A percentile compares a stretch with the other conserved stretches of the same genome.
These are phyloP conservation scores for Lodderomyces metapsilosis DNA, from an alignment of 1,139 yeast species.

Conservation along the genomic window DNA sequence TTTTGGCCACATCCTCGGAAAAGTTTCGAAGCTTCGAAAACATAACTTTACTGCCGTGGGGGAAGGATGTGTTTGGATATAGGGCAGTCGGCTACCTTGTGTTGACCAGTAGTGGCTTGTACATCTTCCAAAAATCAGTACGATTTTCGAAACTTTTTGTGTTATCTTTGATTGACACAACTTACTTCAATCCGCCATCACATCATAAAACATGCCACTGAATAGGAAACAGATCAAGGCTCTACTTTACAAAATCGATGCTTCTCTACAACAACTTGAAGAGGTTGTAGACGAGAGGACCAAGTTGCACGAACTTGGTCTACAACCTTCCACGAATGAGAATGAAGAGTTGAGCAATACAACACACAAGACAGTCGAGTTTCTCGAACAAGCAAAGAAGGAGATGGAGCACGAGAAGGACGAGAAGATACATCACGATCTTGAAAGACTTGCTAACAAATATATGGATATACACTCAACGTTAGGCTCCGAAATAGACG, in stretches of 20 bases:
- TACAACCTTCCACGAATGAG: constrained; percentile 54
- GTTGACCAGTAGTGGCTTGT: too few species aligned
- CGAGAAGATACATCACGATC: constrained; percentile 13
- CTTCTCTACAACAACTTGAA: constrained; percentile 35
- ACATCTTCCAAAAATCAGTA: neutral
- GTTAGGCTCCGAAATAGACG: constrained; percentile 26
- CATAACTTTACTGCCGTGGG: constrained; percentile 16
- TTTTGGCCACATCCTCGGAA: constrained; percentile 52
- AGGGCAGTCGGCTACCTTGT: too few species aligned
- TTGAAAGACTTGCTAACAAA: constrained; percentile 17
- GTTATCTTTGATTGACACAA: too few species aligned
- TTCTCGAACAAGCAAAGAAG: constrained; percentile 30
- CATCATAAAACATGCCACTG: neutral
- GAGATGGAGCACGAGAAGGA: constrained; percentile 20
- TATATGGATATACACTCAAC: constrained; percentile 23
- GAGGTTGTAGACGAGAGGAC: constrained; percentile 51
- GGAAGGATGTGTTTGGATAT: neutral
- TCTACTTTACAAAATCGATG: constrained; percentile 16
- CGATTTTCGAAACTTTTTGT: neutral
- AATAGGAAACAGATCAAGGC: constrained; percentile 16
- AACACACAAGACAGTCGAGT: constrained; percentile 34
- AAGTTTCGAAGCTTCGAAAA: constrained; percentile 52
- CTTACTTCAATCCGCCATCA: neutral
- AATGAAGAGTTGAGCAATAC: constrained; percentile 50
- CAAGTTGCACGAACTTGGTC: constrained; percentile 41